Evolutionary conservation across 345 rosid species (phyloP).

Genomic region (Aquilaria sinensis): DNA sequence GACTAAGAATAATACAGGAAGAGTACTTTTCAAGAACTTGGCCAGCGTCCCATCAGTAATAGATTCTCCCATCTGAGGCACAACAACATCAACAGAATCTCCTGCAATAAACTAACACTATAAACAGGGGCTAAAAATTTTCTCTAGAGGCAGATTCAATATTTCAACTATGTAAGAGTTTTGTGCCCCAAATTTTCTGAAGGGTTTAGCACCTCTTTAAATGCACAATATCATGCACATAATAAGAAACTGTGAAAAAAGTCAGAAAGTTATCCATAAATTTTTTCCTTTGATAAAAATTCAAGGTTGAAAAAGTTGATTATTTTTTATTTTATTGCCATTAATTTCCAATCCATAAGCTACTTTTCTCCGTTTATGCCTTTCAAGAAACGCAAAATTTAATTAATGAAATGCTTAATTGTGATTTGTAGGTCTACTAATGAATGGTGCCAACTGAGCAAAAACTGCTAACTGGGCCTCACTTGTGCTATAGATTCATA

Average conservation of each 20-base stretch:
- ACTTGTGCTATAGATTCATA: no score
- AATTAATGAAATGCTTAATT: no score
- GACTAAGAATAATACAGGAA: conserved; percentile 2
- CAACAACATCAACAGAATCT: conserved; percentile 67
- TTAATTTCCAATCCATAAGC: no score
- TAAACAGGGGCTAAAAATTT: conserved; percentile 9
- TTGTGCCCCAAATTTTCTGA: neutral
- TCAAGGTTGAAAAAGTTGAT: no score
- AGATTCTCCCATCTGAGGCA: conserved; percentile 92
- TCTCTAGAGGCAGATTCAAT: no score
- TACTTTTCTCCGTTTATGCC: no score
- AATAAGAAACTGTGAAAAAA: neutral
- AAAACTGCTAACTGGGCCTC: no score
- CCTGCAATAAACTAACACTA: conserved; percentile 27
- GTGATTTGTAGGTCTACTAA: no score
- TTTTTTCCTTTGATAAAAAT: no score
- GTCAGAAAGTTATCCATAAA: neutral
- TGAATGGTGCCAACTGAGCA: no score
- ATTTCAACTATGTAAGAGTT: conserved; percentile 7
- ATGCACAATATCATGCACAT: neutral
- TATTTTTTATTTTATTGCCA: no score
- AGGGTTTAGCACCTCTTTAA: neutral
- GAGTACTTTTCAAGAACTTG: conserved; percentile 60
- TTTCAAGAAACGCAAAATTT: no score
- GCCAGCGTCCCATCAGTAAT: conserved; percentile 84